These are phyloP conservation scores for Leccinum olivaceoglutinosum DNA, from an alignment of 1,284 basidiomycete species.

Conservation along the genomic window DNA sequence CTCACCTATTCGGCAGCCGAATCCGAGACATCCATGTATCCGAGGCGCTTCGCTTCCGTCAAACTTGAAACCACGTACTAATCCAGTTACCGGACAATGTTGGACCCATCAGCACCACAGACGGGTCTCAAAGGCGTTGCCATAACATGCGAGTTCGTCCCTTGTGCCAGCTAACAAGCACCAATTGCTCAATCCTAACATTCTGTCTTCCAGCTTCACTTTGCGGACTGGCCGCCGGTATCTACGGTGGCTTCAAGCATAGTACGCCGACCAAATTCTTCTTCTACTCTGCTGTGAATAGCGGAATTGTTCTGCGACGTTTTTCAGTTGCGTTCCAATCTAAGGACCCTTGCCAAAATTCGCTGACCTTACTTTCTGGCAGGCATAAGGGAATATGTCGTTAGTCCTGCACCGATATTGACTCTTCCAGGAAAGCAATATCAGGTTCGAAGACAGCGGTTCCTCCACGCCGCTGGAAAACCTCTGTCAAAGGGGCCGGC, in stretches of 20 bases:
- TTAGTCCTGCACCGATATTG: slow-evolving; percentile 43
- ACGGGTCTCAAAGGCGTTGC: slow-evolving; percentile 51
- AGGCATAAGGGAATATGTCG: slow-evolving; percentile 65
- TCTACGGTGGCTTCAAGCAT: slow-evolving; percentile 46
- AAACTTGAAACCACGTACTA: neutral
- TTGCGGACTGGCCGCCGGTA: slow-evolving; percentile 47
- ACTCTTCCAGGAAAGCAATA: slow-evolving; percentile 26
- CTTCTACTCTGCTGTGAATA: slow-evolving; percentile 51
- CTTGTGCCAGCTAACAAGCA: slow-evolving; percentile 14
- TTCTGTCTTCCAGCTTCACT: slow-evolving; percentile 35
- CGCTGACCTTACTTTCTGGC: slow-evolving; percentile 5
- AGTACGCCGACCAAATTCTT: slow-evolving; percentile 33
- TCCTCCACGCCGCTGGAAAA: slow-evolving; percentile 13
- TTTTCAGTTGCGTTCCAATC: slow-evolving; percentile 54
- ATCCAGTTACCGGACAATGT: slow-evolving; percentile 3
- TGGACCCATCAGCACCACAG: slow-evolving; percentile 37
- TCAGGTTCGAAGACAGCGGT: slow-evolving; percentile 34
- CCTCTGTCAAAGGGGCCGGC: slow-evolving; percentile 2
- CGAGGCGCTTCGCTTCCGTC: slow-evolving; percentile 56
- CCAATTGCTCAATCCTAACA: slow-evolving; percentile 11
- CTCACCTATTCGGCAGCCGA: slow-evolving; percentile 41
- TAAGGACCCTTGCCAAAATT: neutral
- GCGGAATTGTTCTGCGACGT: slow-evolving; percentile 61
- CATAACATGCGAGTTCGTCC: slow-evolving; percentile 73
- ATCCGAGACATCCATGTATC: slow-evolving; percentile 51